These are phyloP conservation scores for Tylopilus cervinicoccineus DNA, from an alignment of 768 basidiomycete species.

Conservation along the genomic window DNA sequence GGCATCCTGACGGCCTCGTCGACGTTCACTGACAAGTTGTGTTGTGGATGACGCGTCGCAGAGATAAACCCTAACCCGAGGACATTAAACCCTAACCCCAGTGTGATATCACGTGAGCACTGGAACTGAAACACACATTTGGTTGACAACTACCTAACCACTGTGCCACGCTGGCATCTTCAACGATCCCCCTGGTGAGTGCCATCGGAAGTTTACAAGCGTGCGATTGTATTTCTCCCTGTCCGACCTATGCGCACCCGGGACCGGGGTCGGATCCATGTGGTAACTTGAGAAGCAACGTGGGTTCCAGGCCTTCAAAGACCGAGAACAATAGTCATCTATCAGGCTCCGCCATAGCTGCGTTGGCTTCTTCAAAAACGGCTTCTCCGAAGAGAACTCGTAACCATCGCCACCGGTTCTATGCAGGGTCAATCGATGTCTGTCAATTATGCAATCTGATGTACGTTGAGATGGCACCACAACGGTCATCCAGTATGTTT, in stretches of 20 bases:
- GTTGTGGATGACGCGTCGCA: slow-evolving; percentile 27
- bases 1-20: slow-evolving; percentile 59
- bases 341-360: background rate
- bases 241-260: background rate
- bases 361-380: background rate
- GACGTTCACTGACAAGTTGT: slow-evolving; percentile 10
- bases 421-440: background rate
- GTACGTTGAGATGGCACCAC: background rate
- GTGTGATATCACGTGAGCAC: background rate
- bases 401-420: slow-evolving; percentile 2
- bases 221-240: too few relatives aligned
- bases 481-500: background rate
- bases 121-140: too few relatives aligned
- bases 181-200: background rate
- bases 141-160: too few relatives aligned
- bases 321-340: background rate
- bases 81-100: slow-evolving; percentile 10
- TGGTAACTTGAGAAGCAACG: background rate
- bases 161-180: too few relatives aligned
- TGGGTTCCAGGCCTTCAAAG: background rate
- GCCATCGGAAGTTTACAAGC: background rate
- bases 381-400: background rate
- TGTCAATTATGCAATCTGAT: background rate
- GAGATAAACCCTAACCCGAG: slow-evolving; percentile 18
- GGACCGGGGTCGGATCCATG: background rate